Base-by-base conservation (phyloP, 495 filamentous ascomycete species). In the Penicillium pancosmium region DNA sequence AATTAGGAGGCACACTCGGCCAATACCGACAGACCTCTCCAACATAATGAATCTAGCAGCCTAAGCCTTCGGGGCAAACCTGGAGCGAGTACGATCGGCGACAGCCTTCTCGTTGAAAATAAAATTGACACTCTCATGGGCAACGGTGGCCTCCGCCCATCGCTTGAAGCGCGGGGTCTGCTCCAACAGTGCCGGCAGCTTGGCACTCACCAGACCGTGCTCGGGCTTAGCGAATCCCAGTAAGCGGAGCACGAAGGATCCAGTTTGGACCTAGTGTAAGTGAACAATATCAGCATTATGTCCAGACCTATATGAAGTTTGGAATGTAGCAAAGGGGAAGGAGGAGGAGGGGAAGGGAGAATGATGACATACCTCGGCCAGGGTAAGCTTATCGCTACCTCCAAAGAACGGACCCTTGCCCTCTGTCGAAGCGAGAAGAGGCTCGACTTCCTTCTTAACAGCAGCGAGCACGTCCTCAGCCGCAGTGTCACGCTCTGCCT, bases 391-490 rank as follows among this genome's bases (percentile, higher is more conserved):
- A 51, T 86, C 77, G 54, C 85, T 88, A 0, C 91, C 92, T n/a
- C 86, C 88, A 74, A 94, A 97, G 76, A 88, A 96, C 0, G 91
- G 92, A 0, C 67, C 80, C 6, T 87, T 87, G 33, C 85, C 83
- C 8, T 73, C 69, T 0, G 54, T 60, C 6, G 59, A 56, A 23
- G 60, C 65, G 23, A 97, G 72, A 27, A 89, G 68, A 2, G 89
- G 89, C 73, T 91, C 90, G 52, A 97, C 73, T 63, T 96, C 89
- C 72, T 88, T 92, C 50, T 83, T 79, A 16, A 90, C 69, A 4
- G 75, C 76, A 10, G 77, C 80, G 5, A 88, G 70, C 31, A 81
- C 53, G 25, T 67, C 65, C 50, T 71, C 57, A 1, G 62, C 69
- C 0, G 70, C 56, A 21, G 68, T 66, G 44, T 74, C 69, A 19